Evolutionary conservation across 2,329 filamentous ascomycete species (phyloP).

Genomic region (Huntiella decipiens): DNA sequence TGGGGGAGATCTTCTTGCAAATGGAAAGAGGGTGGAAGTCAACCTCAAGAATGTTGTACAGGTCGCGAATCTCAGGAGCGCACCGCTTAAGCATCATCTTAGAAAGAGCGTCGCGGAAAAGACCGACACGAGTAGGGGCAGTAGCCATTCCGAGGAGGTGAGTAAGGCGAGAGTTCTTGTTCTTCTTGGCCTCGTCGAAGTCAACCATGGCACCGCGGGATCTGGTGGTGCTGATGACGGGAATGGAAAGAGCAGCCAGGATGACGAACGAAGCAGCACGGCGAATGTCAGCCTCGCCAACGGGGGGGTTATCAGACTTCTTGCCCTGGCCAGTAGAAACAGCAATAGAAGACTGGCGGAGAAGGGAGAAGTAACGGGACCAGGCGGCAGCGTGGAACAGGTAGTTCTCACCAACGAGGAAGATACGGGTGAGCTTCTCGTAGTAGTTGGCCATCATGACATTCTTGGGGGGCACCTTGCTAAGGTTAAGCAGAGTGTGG

Average conservation of each 20-base stretch:
- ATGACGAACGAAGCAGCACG: constrained; percentile 92
- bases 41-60: constrained; percentile 97
- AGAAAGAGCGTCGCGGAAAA: constrained; percentile 91
- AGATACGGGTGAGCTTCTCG: constrained; percentile 96
- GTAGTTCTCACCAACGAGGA: constrained; percentile 98
- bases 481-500: constrained; percentile 88
- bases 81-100: constrained; percentile 88
- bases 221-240: constrained; percentile 94
- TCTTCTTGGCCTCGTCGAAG: constrained; percentile 91
- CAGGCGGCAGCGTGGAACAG: constrained; percentile 96
- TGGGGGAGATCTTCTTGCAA: constrained; percentile 97
- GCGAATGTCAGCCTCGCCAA: constrained; percentile 76
- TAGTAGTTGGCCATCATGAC: constrained; percentile 99
- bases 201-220: constrained; percentile 92
- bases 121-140: constrained; percentile 67
- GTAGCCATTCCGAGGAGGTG: constrained; percentile 87
- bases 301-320: constrained; percentile 86
- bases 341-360: constrained; percentile 72
- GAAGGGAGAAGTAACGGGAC: constrained; percentile 91
- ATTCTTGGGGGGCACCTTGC: constrained; percentile 96
- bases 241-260: constrained; percentile 87
- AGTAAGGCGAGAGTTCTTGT: constrained; percentile 94
- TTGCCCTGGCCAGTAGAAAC: constrained; percentile 70
- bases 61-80: constrained; percentile 81
- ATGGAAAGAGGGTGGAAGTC: constrained; percentile 98